These are phyloP conservation scores for Aspergillus leporis DNA, from an alignment of 495 filamentous ascomycete genomes.

Conservation along the genomic window DNA sequence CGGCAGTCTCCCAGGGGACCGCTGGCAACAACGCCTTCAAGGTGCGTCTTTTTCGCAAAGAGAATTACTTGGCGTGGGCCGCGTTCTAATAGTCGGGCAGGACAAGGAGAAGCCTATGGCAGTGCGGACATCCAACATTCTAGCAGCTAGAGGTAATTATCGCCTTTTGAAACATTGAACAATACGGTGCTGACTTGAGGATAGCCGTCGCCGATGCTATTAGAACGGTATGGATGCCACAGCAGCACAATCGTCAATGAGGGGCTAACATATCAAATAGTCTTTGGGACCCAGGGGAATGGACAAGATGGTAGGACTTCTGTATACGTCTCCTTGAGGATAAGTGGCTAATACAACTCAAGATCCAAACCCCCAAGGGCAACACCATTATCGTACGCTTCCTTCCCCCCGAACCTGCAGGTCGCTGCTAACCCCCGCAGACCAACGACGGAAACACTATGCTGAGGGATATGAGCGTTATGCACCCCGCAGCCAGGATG, in stretches of 20 bases:
- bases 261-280: conserved; percentile 49
- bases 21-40: conserved; percentile 77
- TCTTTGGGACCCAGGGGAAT: conserved; percentile 76
- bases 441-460: conserved; percentile 99
- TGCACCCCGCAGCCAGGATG: conserved; percentile 99
- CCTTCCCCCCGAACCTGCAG: conserved; percentile 7
- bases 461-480: conserved; percentile 96
- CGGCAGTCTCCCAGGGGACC: conserved; percentile 54
- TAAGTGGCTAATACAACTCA: conserved; percentile 25
- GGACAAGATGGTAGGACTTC: conserved; percentile 84
- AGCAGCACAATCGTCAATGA: conserved; percentile 33
- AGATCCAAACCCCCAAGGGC: conserved; percentile 93
- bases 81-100: conserved; percentile 57
- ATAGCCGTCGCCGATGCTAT: conserved; percentile 95
- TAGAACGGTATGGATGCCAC: conserved; percentile 61
- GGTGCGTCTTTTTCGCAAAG: conserved; percentile 48
- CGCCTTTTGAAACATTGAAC: not conserved
- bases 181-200: conserved; percentile 17
- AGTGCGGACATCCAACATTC: conserved; percentile 91
- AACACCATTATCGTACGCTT: conserved; percentile 81
- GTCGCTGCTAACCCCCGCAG: conserved; percentile 39
- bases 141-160: conserved; percentile 84
- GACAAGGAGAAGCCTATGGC: conserved; percentile 99
- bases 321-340: not conserved
- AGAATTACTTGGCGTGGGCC: conserved; percentile 34